phyloP scores from a whole-genome alignment of 495 filamentous ascomycete genomes.

The Elaphomyces granulatus region DNA sequence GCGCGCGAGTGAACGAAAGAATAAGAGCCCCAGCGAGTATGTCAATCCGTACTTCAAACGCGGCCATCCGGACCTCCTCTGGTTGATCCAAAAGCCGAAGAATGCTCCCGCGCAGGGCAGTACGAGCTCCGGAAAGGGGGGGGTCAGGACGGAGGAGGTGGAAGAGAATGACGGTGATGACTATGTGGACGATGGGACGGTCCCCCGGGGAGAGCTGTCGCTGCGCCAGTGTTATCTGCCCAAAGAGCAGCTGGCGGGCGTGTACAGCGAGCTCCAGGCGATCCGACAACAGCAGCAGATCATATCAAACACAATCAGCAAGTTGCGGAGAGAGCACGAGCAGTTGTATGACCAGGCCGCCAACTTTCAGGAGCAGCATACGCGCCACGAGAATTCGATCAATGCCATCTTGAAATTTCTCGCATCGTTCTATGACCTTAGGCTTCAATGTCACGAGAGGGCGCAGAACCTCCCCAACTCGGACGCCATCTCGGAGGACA shows the following conservation, averaged over 20 bases:
- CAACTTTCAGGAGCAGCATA: constrained; percentile 81
- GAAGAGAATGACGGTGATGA: constrained; percentile 59
- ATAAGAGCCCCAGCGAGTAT: constrained; percentile 96
- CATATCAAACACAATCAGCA: constrained; percentile 65
- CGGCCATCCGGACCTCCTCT: constrained; percentile 83
- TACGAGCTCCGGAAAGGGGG: constrained; percentile 34
- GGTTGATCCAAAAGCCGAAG: constrained; percentile 96
- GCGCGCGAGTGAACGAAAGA: constrained; percentile 90
- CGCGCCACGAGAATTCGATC: constrained; percentile 93
- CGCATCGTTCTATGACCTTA: constrained; percentile 86
- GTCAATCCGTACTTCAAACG: constrained; percentile 92
- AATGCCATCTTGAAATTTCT: constrained; percentile 95
- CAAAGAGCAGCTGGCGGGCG: constrained; percentile 61
- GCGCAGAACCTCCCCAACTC: constrained; percentile 54
- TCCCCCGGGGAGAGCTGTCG: constrained; percentile 25
- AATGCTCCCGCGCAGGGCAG: constrained; percentile 36
- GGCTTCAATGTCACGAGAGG: constrained; percentile 46
- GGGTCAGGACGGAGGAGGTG: constrained; percentile 46
- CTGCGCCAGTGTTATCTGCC: constrained; percentile 37
- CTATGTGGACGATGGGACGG: constrained; percentile 36
- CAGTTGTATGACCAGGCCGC: constrained; percentile 80
- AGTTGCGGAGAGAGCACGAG: constrained; percentile 70
- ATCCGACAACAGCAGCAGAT: constrained; percentile 72
- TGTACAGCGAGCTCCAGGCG: constrained; percentile 64
- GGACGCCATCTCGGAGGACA: constrained; percentile 50